Conservation (phyloP, 2,329 filamentous ascomycete species). For the Nigrospora osmanthi region DNA sequence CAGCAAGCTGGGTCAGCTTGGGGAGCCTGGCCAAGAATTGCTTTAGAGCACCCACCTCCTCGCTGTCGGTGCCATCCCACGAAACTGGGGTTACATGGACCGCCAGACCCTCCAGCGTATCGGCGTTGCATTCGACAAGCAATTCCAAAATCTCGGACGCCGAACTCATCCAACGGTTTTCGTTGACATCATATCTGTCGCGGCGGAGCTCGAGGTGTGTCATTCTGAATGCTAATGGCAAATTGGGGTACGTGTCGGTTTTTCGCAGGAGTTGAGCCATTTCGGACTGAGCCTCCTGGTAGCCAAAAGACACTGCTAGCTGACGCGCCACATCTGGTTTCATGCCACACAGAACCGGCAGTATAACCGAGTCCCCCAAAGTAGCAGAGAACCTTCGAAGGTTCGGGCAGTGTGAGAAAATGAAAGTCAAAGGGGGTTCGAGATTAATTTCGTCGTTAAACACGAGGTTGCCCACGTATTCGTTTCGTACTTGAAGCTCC, state of each 20-base stretch:
- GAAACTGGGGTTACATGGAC: neutral
- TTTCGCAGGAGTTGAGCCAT: neutral
- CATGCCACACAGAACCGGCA: neutral
- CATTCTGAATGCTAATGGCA: neutral
- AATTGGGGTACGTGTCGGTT: neutral
- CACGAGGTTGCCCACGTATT: neutral
- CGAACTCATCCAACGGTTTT: neutral
- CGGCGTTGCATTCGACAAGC: neutral
- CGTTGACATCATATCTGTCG: neutral
- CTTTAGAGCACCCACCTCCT: neutral
- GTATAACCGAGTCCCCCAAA: too few relatives aligned
- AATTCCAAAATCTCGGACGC: neutral
- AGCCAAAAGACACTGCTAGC: neutral
- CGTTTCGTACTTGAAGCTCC: neutral
- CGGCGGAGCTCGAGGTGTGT: neutral
- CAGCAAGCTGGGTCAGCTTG: neutral
- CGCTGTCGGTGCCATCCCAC: neutral
- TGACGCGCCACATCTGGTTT: neutral
- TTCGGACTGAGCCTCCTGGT: neutral
- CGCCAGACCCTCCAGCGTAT: neutral
- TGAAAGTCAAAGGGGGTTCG: neutral
- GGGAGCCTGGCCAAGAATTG: neutral
- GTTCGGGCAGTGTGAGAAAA: neutral
- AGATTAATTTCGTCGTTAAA: neutral
- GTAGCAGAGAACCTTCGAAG: neutral